Conservation (phyloP, 148 eudicot species). For the Chenopodium formosanum region DNA sequence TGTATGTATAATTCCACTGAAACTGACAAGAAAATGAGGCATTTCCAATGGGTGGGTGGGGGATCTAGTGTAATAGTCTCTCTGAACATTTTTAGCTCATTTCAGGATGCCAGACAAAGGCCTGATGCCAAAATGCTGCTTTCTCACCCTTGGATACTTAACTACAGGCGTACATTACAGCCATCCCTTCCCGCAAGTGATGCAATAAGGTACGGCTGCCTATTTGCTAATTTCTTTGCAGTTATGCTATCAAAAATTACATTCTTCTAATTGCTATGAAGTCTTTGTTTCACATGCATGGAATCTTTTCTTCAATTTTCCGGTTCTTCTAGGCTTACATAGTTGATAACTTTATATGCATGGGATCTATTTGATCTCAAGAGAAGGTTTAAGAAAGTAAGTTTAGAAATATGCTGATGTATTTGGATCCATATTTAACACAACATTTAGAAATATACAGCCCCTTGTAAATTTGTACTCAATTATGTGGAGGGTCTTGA, state of each 20-base stretch:
- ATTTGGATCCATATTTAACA: background rate
- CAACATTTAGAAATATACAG: no score
- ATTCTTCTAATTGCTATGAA: background rate
- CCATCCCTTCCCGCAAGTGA: slow-evolving; percentile 75
- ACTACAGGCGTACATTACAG: slow-evolving; percentile 86
- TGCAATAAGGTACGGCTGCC: slow-evolving; percentile 55
- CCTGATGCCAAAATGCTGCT: slow-evolving; percentile 96
- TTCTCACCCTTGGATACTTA: slow-evolving; percentile 94
- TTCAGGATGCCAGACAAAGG: slow-evolving; percentile 97
- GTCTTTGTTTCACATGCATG: background rate
- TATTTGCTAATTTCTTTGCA: background rate
- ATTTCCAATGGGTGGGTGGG: background rate
- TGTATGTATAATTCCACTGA: background rate
- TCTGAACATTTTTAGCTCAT: slow-evolving; percentile 20
- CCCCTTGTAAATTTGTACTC: no score
- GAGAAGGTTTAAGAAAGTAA: background rate
- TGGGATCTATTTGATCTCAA: background rate
- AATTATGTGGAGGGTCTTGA: no score
- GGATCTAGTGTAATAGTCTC: background rate
- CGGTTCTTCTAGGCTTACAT: background rate
- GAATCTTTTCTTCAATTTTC: background rate
- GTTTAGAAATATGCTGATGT: background rate
- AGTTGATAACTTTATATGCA: background rate
- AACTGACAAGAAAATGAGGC: background rate
- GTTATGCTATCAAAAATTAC: background rate